Evolutionary conservation across 192 early-diverging fungal genomes (phyloP), one percentile per base, ranked within the genome.

Genomic region (Radiomyces spectabilis): DNA sequence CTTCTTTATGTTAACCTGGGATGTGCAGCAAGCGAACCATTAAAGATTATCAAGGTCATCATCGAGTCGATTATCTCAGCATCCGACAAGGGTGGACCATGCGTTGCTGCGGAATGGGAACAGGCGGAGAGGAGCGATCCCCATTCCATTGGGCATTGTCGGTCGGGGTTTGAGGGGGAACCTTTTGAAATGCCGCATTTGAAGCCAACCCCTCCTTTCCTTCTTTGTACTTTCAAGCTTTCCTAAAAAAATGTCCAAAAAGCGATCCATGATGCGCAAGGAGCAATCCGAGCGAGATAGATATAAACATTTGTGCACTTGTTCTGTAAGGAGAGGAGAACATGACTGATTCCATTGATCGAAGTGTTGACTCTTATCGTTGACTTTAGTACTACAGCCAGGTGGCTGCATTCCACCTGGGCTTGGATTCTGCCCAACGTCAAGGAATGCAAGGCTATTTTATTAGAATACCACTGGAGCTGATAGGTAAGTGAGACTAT

Each of bases 381-480:
- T 24, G 9, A 27, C 19, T 39, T 22, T 12, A 38, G 34, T 12
- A 45, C 82, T 42, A 66, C 59, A 10, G 66, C 57, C 68, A 69
- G 16, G 53, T 71, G 6, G 51, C 61, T 33, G 65, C 59, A 21
- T 70, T 71, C 56, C 59, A 51, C 27, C 44, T 51, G 4, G 65
- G 70, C 32, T 53, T 66, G 27, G 70, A 62, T 22, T 40, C 51
- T 41, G 49, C 66, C 25, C 65, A 69, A 42, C 58, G 51, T 30
- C 45, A 63, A 34, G 70, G 63, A 9, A 71, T 71, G 54, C 69
- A 66, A 35, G 55, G 58, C 8, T 57, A 71, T 32, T 73, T 57
- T 25, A 68, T 65, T 24, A 45, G 59, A 15, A 78, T 78, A 21
- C 72, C 76, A 1, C 31, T 72, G 19, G 73, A 78, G 24, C 61